phyloP scores from a whole-genome alignment of 129 eudicot genomes.

The Flaveria sonorensis region DNA sequence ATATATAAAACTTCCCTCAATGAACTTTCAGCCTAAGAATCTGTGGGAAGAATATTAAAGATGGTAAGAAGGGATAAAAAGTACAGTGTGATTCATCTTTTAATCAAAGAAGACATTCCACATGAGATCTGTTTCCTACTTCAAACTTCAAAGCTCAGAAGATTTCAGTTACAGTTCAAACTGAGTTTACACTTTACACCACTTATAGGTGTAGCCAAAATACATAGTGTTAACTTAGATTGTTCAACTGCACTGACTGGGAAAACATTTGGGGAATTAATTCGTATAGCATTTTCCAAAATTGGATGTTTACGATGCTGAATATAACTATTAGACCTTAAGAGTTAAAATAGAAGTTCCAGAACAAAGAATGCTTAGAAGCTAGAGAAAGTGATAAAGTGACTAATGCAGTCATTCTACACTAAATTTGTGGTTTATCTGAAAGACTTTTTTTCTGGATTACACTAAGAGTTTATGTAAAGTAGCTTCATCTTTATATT shows the following conservation, averaged over 20 bases:
- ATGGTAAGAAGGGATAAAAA: neutral
- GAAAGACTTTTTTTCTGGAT: no score
- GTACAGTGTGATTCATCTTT: constrained; percentile 5
- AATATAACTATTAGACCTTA: no score
- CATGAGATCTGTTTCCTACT: neutral
- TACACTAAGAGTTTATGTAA: no score
- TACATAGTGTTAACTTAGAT: neutral
- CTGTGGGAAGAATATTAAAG: constrained; percentile 16
- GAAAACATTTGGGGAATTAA: neutral
- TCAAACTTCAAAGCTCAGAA: neutral
- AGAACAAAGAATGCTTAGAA: no score
- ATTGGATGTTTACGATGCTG: no score
- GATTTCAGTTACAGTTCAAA: neutral
- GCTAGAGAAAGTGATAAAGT: no score
- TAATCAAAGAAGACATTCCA: neutral
- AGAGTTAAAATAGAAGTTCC: no score
- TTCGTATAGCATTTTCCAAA: no score
- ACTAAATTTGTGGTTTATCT: no score
- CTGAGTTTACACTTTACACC: neutral
- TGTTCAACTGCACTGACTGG: neutral
- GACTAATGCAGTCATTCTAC: no score
- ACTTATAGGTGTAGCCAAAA: neutral
- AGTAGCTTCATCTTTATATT: no score
- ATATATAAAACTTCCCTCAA: constrained; percentile 1
- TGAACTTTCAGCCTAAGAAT: neutral